Conservation (phyloP, 2,329 filamentous ascomycete species). For the Ophidiomyces ophidiicola region DNA sequence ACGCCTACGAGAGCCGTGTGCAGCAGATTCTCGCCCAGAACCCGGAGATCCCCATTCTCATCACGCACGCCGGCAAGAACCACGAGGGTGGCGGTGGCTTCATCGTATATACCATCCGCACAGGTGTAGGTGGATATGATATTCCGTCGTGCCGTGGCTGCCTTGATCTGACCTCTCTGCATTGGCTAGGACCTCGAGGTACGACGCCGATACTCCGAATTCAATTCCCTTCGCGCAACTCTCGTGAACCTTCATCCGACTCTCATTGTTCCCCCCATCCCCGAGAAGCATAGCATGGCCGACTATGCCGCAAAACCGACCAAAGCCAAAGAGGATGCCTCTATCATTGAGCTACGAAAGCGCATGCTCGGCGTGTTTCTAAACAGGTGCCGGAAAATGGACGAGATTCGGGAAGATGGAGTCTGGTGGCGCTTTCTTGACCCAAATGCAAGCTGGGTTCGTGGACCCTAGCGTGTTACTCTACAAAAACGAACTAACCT, state of each 20-base stretch:
- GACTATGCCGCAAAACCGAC: conserved; percentile 97
- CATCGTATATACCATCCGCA: conserved; percentile 94
- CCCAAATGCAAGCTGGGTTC: conserved; percentile 94
- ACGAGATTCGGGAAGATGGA: conserved; percentile 78
- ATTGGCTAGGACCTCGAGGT: conserved; percentile 74
- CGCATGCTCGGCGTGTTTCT: conserved; percentile 94
- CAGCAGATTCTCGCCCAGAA: conserved; percentile 97
- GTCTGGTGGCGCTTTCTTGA: conserved; percentile 98
- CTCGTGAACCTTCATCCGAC: conserved; percentile 88
- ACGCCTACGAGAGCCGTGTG: conserved; percentile 85
- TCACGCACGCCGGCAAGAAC: conserved; percentile 93
- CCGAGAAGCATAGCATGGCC: conserved; percentile 97
- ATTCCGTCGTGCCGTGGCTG: neutral
- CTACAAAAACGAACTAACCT: neutral
- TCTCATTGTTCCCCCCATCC: conserved; percentile 88
- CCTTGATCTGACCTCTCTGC: conserved; percentile 4
- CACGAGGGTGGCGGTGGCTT: conserved; percentile 80
- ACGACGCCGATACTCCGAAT: conserved; percentile 88
- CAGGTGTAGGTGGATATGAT: conserved; percentile 54
- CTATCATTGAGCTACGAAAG: conserved; percentile 92
- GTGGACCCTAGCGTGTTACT: neutral
- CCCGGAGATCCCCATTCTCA: conserved; percentile 75
- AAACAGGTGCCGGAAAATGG: conserved; percentile 87
- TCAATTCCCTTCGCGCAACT: conserved; percentile 77
- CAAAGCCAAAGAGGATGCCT: conserved; percentile 91